A percentile compares a stretch with the other conserved stretches of the same genome.
Evolutionary conservation across 2,329 filamentous ascomycete genomes (phyloP).

Genomic region (Ceratocystis alfenasii): DNA sequence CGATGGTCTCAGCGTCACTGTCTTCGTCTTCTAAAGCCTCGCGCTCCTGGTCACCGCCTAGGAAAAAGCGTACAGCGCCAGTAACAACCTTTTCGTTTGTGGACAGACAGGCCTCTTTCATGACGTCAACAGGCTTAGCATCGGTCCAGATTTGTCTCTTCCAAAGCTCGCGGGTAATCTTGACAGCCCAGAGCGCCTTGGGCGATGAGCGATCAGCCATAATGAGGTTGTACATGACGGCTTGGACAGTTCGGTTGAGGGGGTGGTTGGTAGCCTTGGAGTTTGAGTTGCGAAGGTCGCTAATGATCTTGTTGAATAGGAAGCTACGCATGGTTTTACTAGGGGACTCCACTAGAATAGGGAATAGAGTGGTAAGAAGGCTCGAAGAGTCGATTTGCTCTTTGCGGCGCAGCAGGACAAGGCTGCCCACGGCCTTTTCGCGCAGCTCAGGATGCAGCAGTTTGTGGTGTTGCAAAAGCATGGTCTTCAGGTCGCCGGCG

Average conservation of each 20-base stretch:
- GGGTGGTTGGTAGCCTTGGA: slow-evolving; percentile 80
- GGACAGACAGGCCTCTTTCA: slow-evolving; percentile 83
- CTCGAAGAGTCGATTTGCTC: slow-evolving; percentile 77
- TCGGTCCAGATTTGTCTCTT: slow-evolving; percentile 94
- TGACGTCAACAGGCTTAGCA: slow-evolving; percentile 87
- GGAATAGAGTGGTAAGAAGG: slow-evolving; percentile 84
- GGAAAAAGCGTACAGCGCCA: slow-evolving; percentile 83
- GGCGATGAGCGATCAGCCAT: slow-evolving; percentile 73
- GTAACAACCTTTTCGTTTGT: slow-evolving; percentile 88
- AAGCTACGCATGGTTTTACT: slow-evolving; percentile 79
- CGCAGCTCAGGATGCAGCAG: slow-evolving; percentile 71
- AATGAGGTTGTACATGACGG: slow-evolving; percentile 81
- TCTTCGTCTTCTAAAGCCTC: slow-evolving; percentile 86
- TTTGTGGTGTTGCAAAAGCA: slow-evolving; percentile 72
- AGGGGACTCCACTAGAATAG: slow-evolving; percentile 79
- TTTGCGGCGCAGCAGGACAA: slow-evolving; percentile 80
- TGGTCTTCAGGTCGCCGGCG: slow-evolving; percentile 65
- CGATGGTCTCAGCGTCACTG: slow-evolving; percentile 66
- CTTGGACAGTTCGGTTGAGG: slow-evolving; percentile 86
- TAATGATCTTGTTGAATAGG: slow-evolving; percentile 79
- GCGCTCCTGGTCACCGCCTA: slow-evolving; percentile 89
- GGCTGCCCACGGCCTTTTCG: slow-evolving; percentile 85
- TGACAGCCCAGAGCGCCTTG: slow-evolving; percentile 90
- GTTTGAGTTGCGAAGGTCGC: slow-evolving; percentile 80
- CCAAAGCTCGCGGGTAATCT: slow-evolving; percentile 91